A percentile compares a stretch with the other conserved stretches of the same genome.
These are phyloP conservation scores for Skeletonema menzelii DNA, from an alignment of 108 stramenopile species.

Conservation along the genomic window DNA sequence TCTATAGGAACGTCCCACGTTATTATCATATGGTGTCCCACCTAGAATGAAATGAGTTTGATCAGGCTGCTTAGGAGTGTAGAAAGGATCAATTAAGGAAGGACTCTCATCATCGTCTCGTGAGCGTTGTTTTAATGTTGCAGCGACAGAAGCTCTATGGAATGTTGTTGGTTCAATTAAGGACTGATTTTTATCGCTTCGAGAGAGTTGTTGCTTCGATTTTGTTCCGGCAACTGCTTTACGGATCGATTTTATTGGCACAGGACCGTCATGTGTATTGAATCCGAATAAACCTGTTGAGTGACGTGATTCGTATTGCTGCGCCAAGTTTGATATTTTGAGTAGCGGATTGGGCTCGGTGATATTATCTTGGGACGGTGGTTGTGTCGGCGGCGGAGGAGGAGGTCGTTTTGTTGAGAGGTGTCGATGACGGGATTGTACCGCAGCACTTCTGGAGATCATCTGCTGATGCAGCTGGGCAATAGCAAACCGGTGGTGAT, in stretches of 20 bases:
- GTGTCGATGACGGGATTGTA: background rate
- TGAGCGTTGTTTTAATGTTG: background rate
- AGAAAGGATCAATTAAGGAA: slow-evolving; percentile 43
- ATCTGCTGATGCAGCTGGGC: background rate
- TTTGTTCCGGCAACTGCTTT: background rate
- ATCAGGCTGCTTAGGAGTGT: slow-evolving; percentile 19
- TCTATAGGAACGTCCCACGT: slow-evolving; percentile 42
- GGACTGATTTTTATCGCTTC: slow-evolving; percentile 1
- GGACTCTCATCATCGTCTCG: background rate
- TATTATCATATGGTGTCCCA: slow-evolving; percentile 61
- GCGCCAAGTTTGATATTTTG: background rate
- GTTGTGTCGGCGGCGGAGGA: background rate
- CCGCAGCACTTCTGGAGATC: too few species aligned
- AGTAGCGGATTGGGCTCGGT: background rate
- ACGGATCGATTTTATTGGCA: slow-evolving; percentile 18
- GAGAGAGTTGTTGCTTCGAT: background rate
- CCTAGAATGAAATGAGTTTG: slow-evolving; percentile 62
- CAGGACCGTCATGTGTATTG: slow-evolving; percentile 33
- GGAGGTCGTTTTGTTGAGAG: background rate
- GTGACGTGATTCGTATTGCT: slow-evolving; percentile 21
- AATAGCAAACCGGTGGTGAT: background rate
- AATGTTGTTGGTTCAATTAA: slow-evolving; percentile 30
- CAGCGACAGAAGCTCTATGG: background rate
- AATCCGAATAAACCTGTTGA: slow-evolving; percentile 20
- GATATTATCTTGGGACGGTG: background rate